Evolutionary conservation across 768 basidiomycete genomes (phyloP), one percentile per base, ranked within the genome.

Genomic region (Erythrobasidium yunnanense): DNA sequence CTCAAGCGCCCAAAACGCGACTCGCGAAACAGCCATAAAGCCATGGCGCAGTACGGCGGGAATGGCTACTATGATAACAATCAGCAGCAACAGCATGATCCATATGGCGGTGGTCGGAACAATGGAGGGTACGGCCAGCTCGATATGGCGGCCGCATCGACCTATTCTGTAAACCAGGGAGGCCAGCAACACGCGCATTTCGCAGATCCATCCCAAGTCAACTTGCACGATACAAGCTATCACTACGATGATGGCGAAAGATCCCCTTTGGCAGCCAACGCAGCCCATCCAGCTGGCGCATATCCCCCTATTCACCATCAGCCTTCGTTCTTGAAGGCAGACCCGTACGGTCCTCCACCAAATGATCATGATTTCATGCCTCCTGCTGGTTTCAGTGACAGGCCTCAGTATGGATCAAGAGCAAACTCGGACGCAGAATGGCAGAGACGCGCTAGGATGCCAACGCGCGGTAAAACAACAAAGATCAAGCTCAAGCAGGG

Each of bases 1-100:
- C n/a, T n/a, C n/a, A n/a, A n/a, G n/a, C n/a, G n/a, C 92, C 95
- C 79, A 84, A 82, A 78, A 91, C 90, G 6, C 66, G 75, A 60
- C 75, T 33, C 17, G 35, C 5, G 38, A 42, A 42, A 42, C 11
- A 42, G 11, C 11, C 38, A 42, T n/a, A 42, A 11, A 42, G 38
- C 38, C 38, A 51, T 51, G 49, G 49, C 49, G 13, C 23, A 51
- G 17, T 25, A 25, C 49, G 23, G 23, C 7, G 22, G 22, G 17
- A 51, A 23, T 25, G 49, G 49, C 11, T 8, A 51, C 7, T 51
- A 51, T 25, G 8, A 25, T 23, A 8, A 51, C 49, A 8, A 51
- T 8, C 49, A 51, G 49, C 49, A 51, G 49, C 11, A 23, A 7
- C 49, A 51, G 49, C 49, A 51, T 15, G 17, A 51, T 51, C 49